A percentile compares a stretch with the other conserved stretches of the same genome.
phyloP scores from a whole-genome alignment of 2,329 filamentous ascomycete species.

The Phialemoniopsis sp. region DNA sequence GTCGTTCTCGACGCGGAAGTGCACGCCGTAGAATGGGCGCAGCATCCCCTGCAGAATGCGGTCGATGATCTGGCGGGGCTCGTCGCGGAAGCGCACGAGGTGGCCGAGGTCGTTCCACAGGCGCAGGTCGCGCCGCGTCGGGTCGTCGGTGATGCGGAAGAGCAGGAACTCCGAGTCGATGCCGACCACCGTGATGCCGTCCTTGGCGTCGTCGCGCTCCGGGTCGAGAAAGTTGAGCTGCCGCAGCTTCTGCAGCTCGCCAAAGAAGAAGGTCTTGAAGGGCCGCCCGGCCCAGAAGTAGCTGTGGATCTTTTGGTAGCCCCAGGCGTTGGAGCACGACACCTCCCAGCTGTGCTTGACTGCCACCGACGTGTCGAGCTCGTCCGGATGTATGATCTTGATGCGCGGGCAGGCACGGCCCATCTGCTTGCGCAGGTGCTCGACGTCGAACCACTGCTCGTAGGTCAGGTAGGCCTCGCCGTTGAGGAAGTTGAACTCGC shows the following conservation, averaged over 20 bases:
- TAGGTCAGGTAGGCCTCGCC: slow-evolving; percentile 21
- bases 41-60: slow-evolving; percentile 16
- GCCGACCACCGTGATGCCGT: slow-evolving; percentile 21
- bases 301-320: slow-evolving; percentile 16
- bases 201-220: slow-evolving; percentile 5
- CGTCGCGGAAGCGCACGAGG: slow-evolving; percentile 22
- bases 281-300: slow-evolving; percentile 25
- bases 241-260: slow-evolving; percentile 7
- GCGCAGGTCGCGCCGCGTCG: slow-evolving; percentile 22
- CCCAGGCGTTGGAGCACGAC: slow-evolving; percentile 13
- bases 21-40: slow-evolving; percentile 24
- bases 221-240: slow-evolving; percentile 1
- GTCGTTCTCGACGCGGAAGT: slow-evolving; percentile 29
- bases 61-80: slow-evolving; percentile 16
- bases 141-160: slow-evolving; percentile 29
- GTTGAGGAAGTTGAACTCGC: slow-evolving; percentile 24
- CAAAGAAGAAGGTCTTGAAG: slow-evolving; percentile 19
- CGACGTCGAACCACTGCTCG: slow-evolving; percentile 26
- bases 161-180: slow-evolving; percentile 23
- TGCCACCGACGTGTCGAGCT: slow-evolving; percentile 11
- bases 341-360: slow-evolving; percentile 18
- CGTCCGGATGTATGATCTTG: slow-evolving; percentile 20
- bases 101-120: slow-evolving; percentile 26
- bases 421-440: slow-evolving; percentile 18
- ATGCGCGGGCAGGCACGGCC: slow-evolving; percentile 21